Conservation (phyloP, 2,329 filamentous ascomycete species). For the Fusarium longipes region DNA sequence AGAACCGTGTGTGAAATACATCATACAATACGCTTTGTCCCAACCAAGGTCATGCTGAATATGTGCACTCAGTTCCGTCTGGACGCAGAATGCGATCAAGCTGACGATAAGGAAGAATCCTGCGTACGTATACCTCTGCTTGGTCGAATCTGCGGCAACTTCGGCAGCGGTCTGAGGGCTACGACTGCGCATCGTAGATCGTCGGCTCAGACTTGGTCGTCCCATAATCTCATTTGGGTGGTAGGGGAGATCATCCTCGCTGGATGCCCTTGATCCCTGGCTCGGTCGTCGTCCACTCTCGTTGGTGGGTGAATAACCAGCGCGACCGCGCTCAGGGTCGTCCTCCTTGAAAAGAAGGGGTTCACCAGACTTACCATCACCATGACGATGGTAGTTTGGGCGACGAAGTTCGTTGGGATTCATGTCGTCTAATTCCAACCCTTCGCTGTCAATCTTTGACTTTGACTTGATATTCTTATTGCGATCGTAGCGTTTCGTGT, state of each 20-base stretch:
- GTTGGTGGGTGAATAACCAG: constrained; percentile 27
- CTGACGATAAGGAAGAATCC: constrained; percentile 84
- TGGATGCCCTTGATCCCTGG: constrained; percentile 33
- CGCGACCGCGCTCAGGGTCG: constrained; percentile 47
- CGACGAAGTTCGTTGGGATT: constrained; percentile 56
- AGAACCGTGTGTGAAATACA: constrained; percentile 96
- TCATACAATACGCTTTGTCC: constrained; percentile 99
- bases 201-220: constrained; percentile 50
- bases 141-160: constrained; percentile 61
- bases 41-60: constrained; percentile 92
- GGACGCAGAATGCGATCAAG: constrained; percentile 87
- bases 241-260: constrained; percentile 44
- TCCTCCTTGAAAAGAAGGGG: constrained; percentile 55
- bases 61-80: constrained; percentile 95
- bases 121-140: constrained; percentile 88
- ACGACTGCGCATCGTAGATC: constrained; percentile 79
- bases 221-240: constrained; percentile 44
- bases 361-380: constrained; percentile 58
- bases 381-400: constrained; percentile 59
- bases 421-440: constrained; percentile 51
- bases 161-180: constrained; percentile 69
- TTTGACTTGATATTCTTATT: constrained; percentile 48
- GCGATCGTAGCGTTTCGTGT: constrained; percentile 48
- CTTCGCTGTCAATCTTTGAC: constrained; percentile 47
- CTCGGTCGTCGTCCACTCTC: constrained; percentile 33